Base-by-base conservation (phyloP, 805 yeast genomes). In the Debaryomyces prosopidis region DNA sequence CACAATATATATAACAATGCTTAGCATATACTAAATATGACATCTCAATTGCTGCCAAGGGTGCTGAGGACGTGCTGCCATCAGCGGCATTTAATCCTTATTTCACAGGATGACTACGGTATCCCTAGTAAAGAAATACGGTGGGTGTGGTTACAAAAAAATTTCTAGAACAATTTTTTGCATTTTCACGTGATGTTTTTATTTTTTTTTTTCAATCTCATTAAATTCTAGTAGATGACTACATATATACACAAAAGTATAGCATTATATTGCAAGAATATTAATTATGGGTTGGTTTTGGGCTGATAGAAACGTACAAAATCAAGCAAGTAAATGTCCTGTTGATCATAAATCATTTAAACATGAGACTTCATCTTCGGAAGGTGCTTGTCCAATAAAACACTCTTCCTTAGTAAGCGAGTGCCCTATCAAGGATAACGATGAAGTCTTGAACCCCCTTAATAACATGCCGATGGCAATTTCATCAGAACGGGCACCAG, bases 401-500 rank as follows among this genome's bases (percentile, higher is more conserved):
- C 70, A 66, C 55, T 39, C 55, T 15, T 17, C 3, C 53, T 59
- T 19, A 56, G 59, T 69, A 69, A 3, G 66, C 60, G 36, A 62
- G 37, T 30, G 48, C 19, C 43, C 45, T 34, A 39, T 43, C 16
- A 44, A 46, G 10, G 26, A 23, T 23, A 62, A 57, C 40, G 65
- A 49, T 53, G 73, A 68, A 31, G 59, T 62, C 2, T 49, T 89
- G 43, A 89, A 92, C 63, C 96, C 96, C 7, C 63, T 88, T 52
- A 94, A 94, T 65, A 88, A 89, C 62, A 90, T 92, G 89, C 98
- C 98, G 1, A 73, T 76, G 51, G 74, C 75, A 42, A 66, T 89
- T n/a, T 76, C 89, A 1, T 73, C 84, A 11, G 78, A 74, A 37
- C 80, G 75, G 57, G 84, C 84, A 4, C 89, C 94, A 1, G 96